Base-by-base conservation (phyloP, 2,329 filamentous ascomycete species). In the Fusarium zealandicum region DNA sequence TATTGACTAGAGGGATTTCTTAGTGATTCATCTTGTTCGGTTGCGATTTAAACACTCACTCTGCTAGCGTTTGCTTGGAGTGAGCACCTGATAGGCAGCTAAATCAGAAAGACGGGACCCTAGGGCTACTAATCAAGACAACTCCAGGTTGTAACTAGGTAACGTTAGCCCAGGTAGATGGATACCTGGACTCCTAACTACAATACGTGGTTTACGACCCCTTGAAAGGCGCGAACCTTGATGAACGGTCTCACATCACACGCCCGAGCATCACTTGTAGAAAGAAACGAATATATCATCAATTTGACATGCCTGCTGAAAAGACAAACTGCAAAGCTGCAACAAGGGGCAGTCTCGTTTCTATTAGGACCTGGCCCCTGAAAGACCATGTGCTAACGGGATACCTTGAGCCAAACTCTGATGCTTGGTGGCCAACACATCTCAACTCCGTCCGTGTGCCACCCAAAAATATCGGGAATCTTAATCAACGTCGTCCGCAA, bases 261-360 rank as follows among this genome's bases (percentile, higher is more conserved):
- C 22, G 2, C 22, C 22, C 9, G 22, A 25, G 8, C 22, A 28
- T 9, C 14, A 43, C 17, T 39, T 18, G 7, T 13, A 46, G 17
- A 48, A 38, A 58, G 49, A 65, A 59, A 55, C 56, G 63, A 61
- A 71, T 66, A 72, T 70, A 67, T 68, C 65, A 65, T 72, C 65
- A 64, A 65, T 67, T 68, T 63, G 66, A 64, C 61, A 54, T 70
- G 69, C 68, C 64, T 69, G 64, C 66, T 69, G 45, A 60, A 65
- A 44, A 54, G 49, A 64, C 57, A 57, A 51, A 46, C 46, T 48
- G 53, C 59, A 41, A 57, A 54, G 35, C 53, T 50, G 51, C 41
- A 39, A 57, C 51, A 57, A 67, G 61, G 61, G 57, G 62, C 56
- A 64, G 56, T 66, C 69, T 70, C 60, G 55, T 72, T 25, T 25